Percentiles rank a stretch among this genome's conserved stretches.
These are phyloP conservation scores for Priceomyces carsonii DNA, from an alignment of 805 yeast species.

Conservation along the genomic window DNA sequence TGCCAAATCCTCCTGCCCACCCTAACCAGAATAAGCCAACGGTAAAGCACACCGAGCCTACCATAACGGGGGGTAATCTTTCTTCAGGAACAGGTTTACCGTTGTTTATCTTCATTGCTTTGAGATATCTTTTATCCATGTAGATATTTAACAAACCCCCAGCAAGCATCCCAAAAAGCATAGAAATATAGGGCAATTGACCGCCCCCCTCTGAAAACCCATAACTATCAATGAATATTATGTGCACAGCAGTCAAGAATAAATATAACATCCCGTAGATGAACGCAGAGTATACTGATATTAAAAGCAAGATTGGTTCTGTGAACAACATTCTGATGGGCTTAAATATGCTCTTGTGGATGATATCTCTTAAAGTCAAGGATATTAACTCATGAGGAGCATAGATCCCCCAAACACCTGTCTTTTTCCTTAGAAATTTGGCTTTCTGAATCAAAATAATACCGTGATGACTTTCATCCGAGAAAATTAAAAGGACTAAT, in stretches of 20 bases:
- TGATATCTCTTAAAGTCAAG: no score
- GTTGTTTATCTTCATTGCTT: background rate
- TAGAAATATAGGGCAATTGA: slow-evolving; percentile 72
- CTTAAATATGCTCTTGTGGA: no score
- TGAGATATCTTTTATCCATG: slow-evolving; percentile 46
- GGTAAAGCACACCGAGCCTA: no score
- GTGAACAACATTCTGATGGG: no score
- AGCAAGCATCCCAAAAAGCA: slow-evolving; percentile 62
- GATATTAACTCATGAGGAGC: slow-evolving; percentile 30
- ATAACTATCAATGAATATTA: slow-evolving; percentile 52
- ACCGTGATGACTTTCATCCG: slow-evolving; percentile 34
- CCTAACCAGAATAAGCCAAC: no score
- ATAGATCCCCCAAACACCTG: slow-evolving; percentile 25
- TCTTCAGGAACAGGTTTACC: slow-evolving; percentile 2
- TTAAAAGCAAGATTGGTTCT: slow-evolving; percentile 35
- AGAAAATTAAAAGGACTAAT: slow-evolving; percentile 24
- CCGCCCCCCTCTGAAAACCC: slow-evolving; percentile 55
- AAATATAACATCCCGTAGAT: slow-evolving; percentile 43
- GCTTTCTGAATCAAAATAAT: slow-evolving; percentile 24
- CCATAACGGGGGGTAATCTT: slow-evolving; percentile 1
- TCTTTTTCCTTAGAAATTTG: slow-evolving; percentile 21
- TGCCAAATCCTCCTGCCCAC: no score
- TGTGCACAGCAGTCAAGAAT: slow-evolving; percentile 35
- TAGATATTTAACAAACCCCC: slow-evolving; percentile 53
- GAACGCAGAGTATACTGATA: slow-evolving; percentile 40